These are phyloP conservation scores for Ustilago xerochloae DNA, from an alignment of 1,284 basidiomycete genomes.

Conservation along the genomic window DNA sequence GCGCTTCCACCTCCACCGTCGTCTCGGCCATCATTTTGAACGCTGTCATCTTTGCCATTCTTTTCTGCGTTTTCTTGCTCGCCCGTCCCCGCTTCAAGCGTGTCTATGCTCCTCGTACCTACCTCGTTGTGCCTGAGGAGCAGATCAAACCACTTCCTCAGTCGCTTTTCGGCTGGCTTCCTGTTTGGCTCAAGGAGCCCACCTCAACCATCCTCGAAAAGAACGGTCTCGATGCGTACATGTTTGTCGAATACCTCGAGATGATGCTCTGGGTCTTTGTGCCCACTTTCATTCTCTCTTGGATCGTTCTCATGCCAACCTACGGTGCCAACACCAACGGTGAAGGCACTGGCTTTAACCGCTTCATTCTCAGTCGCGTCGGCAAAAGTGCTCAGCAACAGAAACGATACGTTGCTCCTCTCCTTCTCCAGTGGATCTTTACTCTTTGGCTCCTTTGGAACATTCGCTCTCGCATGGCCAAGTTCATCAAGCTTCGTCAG, in stretches of 20 bases:
- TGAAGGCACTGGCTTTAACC: constrained; percentile 76
- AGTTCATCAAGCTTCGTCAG: constrained; percentile 85
- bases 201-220: constrained; percentile 68
- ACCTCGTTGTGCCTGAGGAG: constrained; percentile 63
- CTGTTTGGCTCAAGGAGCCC: constrained; percentile 65
- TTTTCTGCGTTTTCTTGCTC: constrained; percentile 67
- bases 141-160: constrained; percentile 66
- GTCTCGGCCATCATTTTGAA: constrained; percentile 66
- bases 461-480: constrained; percentile 81
- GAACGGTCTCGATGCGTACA: constrained; percentile 93
- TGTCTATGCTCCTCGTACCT: constrained; percentile 69
- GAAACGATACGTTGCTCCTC: constrained; percentile 56
- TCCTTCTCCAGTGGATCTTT: constrained; percentile 62
- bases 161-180: constrained; percentile 69
- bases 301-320: constrained; percentile 75
- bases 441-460: constrained; percentile 82
- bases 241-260: constrained; percentile 88
- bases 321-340: constrained; percentile 69
- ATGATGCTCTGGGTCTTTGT: constrained; percentile 81
- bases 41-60: constrained; percentile 59
- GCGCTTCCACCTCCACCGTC: constrained; percentile 62
- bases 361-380: constrained; percentile 82
- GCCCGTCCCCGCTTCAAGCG: constrained; percentile 68
- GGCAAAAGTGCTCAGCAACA: constrained; percentile 46
- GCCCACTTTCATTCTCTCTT: constrained; percentile 73